These are phyloP conservation scores for Phtheirospermum japonicum DNA, from an alignment of 257 asterid genomes.

Conservation along the genomic window DNA sequence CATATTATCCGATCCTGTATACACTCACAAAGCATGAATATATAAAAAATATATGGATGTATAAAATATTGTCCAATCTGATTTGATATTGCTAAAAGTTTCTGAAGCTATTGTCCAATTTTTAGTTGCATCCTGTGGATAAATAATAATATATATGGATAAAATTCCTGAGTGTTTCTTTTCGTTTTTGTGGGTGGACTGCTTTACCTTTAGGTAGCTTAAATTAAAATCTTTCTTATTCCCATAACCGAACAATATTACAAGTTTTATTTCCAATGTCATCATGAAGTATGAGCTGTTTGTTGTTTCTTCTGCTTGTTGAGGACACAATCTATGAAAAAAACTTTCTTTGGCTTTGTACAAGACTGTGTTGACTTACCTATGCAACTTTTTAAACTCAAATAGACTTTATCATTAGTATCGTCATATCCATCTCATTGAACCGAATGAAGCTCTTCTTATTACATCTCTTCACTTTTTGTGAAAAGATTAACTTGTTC, in stretches of 20 bases:
- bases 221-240: too few relatives aligned
- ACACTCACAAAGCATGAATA: neutral
- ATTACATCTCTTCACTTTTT: neutral
- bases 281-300: neutral
- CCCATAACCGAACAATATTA: neutral
- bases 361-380: too few relatives aligned
- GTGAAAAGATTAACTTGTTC: too few relatives aligned
- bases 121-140: neutral
- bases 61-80: neutral
- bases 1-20: neutral
- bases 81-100: neutral
- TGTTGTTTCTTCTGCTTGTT: neutral
- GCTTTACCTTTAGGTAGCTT: slow-evolving; percentile 4
- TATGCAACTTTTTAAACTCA: slow-evolving; percentile 8
- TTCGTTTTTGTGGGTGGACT: neutral
- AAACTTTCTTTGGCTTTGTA: slow-evolving; percentile 1
- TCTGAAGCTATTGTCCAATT: neutral
- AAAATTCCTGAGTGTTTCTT: neutral
- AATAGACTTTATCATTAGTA: neutral
- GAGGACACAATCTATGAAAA: neutral
- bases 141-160: neutral
- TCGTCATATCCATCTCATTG: neutral
- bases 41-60: neutral
- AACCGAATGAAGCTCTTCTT: neutral
- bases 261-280: neutral